Percentiles rank a stretch among this genome's conserved stretches.
phyloP scores from a whole-genome alignment of 345 rosid species.

The Mangifera indica region DNA sequence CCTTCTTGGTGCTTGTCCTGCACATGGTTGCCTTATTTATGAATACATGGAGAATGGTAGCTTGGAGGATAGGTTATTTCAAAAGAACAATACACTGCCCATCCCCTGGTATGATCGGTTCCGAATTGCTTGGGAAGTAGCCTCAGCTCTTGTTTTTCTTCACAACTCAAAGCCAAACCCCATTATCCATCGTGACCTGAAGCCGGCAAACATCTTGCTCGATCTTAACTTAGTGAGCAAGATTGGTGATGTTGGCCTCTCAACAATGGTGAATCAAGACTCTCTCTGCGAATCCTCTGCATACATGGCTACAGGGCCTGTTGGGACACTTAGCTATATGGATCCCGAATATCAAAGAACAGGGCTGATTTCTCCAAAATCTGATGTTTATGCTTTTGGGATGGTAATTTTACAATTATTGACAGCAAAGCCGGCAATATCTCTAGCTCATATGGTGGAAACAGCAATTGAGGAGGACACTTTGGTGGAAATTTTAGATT shows the following conservation, averaged over 20 bases:
- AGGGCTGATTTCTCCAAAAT: constrained; percentile 65
- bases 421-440: constrained; percentile 77
- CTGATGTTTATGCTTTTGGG: constrained; percentile 87
- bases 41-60: constrained; percentile 92
- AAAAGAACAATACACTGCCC: constrained; percentile 45
- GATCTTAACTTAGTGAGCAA: constrained; percentile 83
- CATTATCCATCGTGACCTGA: constrained; percentile 84
- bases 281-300: constrained; percentile 30
- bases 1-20: constrained; percentile 87
- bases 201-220: constrained; percentile 88
- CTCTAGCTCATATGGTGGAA: constrained; percentile 60
- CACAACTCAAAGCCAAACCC: constrained; percentile 76
- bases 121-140: constrained; percentile 90
- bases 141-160: constrained; percentile 74
- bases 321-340: constrained; percentile 78
- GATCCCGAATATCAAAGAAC: constrained; percentile 95
- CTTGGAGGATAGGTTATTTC: constrained; percentile 64
- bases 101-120: constrained; percentile 83
- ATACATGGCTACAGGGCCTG: constrained; percentile 60
- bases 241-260: constrained; percentile 88
- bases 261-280: constrained; percentile 53
- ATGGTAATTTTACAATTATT: constrained; percentile 77
- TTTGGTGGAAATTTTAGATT: constrained; percentile 55
- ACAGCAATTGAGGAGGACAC: constrained; percentile 45
- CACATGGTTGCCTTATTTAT: constrained; percentile 68